These are phyloP conservation scores for Pythium volutum DNA, from an alignment of 352 stramenopile species.

Conservation along the genomic window DNA sequence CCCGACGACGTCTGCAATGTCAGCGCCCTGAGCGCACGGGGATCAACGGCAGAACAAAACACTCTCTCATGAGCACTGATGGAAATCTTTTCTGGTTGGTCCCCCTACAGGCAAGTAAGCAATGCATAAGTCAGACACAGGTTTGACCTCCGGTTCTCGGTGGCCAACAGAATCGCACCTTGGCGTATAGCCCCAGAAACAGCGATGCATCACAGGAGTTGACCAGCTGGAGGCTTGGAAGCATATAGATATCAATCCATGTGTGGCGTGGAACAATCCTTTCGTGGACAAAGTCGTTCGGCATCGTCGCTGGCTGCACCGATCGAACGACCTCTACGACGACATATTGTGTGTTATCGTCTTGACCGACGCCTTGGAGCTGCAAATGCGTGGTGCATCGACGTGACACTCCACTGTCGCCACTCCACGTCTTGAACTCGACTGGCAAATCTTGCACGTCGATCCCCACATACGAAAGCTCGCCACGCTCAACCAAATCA, in stretches of 20 bases:
- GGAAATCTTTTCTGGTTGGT: neutral
- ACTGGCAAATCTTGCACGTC: neutral
- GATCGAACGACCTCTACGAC: constrained; percentile 9
- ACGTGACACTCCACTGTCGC: neutral
- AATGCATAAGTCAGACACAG: neutral
- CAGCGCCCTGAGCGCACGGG: neutral
- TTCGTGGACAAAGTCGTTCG: constrained; percentile 18
- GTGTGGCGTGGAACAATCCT: constrained; percentile 14
- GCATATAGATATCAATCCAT: constrained; percentile 18
- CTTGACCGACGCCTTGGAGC: neutral
- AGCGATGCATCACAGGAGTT: constrained; percentile 9
- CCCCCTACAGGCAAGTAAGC: neutral
- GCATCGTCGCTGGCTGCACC: constrained; percentile 9
- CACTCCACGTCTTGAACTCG: neutral
- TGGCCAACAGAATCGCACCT: constrained; percentile 2
- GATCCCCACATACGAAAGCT: neutral
- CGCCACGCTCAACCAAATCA: neutral
- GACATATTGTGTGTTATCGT: neutral
- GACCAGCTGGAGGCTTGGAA: constrained; percentile 13
- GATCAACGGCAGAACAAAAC: constrained; percentile 10
- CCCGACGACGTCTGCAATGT: neutral
- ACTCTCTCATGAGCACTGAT: neutral
- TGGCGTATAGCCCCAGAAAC: neutral
- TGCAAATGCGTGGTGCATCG: neutral
- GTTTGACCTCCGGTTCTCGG: neutral